Percentiles rank a stretch among this genome's conserved stretches.
These are phyloP conservation scores for Fistulifera pelliculosa DNA, from an alignment of 108 stramenopile genomes.

Conservation along the genomic window DNA sequence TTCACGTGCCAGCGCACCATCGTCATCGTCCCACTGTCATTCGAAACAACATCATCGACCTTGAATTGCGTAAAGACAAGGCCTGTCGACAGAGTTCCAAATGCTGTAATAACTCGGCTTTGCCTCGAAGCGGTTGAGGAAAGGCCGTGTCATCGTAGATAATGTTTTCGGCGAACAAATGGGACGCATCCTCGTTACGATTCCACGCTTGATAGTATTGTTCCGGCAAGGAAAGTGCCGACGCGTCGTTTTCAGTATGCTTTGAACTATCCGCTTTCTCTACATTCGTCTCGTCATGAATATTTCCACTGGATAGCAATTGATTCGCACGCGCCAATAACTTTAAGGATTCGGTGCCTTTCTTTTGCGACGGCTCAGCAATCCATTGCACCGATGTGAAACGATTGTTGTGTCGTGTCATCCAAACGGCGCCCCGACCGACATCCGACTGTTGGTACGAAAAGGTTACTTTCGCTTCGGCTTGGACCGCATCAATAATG, in stretches of 20 bases:
- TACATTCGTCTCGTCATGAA: conserved; percentile 21
- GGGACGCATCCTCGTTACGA: conserved; percentile 34
- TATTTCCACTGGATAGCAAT: conserved; percentile 20
- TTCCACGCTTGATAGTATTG: conserved; percentile 74
- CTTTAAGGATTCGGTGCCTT: background rate
- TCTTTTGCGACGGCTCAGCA: background rate
- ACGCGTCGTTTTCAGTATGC: too few relatives aligned
- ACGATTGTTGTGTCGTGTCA: conserved; percentile 12
- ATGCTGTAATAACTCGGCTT: conserved; percentile 36
- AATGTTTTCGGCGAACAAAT: conserved; percentile 44
- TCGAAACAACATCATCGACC: conserved; percentile 44
- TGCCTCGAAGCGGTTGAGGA: conserved; percentile 40
- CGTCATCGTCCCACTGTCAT: background rate
- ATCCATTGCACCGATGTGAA: conserved; percentile 10
- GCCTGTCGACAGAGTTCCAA: conserved; percentile 35
- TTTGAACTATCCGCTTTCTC: background rate
- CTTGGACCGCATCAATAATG: background rate
- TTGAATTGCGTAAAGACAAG: conserved; percentile 46
- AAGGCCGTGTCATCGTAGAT: conserved; percentile 57
- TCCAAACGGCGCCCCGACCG: conserved; percentile 1
- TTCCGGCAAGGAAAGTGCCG: conserved; percentile 18
- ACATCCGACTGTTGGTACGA: conserved; percentile 24
- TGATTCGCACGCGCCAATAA: conserved; percentile 13
- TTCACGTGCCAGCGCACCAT: conserved; percentile 72
- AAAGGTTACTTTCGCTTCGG: conserved; percentile 20